Percentiles rank a stretch among this genome's conserved stretches.
Evolutionary conservation across 1,284 basidiomycete genomes (phyloP).

Genomic region (Volvariella volvacea): DNA sequence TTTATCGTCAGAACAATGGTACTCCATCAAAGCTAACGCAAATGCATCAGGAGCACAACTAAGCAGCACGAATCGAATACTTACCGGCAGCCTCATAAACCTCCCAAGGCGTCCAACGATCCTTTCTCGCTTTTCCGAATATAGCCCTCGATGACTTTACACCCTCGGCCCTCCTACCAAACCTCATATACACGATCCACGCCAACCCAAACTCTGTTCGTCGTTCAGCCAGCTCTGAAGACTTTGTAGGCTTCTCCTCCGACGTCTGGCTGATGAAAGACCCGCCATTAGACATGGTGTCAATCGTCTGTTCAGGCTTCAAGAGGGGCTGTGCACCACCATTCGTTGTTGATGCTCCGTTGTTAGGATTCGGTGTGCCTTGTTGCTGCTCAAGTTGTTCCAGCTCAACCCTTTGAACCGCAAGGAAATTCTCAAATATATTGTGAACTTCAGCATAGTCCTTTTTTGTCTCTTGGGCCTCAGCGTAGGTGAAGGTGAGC

Average conservation of each 20-base stretch:
- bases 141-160: slow-evolving; percentile 69
- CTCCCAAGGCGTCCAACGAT: slow-evolving; percentile 86
- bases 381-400: slow-evolving; percentile 58
- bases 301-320: slow-evolving; percentile 3
- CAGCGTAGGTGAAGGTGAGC: slow-evolving; percentile 86
- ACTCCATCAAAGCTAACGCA: slow-evolving; percentile 83
- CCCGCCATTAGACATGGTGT: slow-evolving; percentile 15
- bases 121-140: slow-evolving; percentile 83
- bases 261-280: slow-evolving; percentile 26
- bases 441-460: slow-evolving; percentile 62
- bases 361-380: slow-evolving; percentile 26
- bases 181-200: slow-evolving; percentile 91
- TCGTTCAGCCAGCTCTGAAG: slow-evolving; percentile 53
- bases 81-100: slow-evolving; percentile 88
- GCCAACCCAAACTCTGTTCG: slow-evolving; percentile 63
- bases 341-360: slow-evolving; percentile 11
- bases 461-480: slow-evolving; percentile 70
- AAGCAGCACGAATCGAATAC: background rate
- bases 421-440: slow-evolving; percentile 69
- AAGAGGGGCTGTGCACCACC: slow-evolving; percentile 3
- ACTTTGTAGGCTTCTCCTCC: slow-evolving; percentile 38
- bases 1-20: slow-evolving; percentile 86
- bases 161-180: slow-evolving; percentile 81
- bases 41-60: slow-evolving; percentile 18
- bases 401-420: slow-evolving; percentile 64